Percentiles rank a stretch among this genome's conserved stretches.
These are phyloP conservation scores for Globisporangium cylindrosporum DNA, from an alignment of 352 stramenopile species.

Conservation along the genomic window DNA sequence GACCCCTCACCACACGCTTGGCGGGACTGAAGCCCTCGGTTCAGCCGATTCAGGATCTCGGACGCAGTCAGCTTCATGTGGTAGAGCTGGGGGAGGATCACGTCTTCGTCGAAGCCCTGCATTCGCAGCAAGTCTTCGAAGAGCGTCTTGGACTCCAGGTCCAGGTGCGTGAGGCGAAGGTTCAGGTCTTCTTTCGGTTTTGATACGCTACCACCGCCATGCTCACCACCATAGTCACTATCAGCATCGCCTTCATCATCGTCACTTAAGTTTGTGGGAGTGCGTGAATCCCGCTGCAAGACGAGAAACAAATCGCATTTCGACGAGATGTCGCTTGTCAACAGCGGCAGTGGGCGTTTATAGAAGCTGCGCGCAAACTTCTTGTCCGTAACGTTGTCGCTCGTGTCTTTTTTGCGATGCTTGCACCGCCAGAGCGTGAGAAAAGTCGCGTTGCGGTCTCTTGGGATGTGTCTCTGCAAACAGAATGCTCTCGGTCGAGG, in stretches of 20 bases:
- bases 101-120: slow-evolving; percentile 36
- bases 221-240: not conserved
- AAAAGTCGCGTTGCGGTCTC: slow-evolving; percentile 31
- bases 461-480: slow-evolving; percentile 35
- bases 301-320: slow-evolving; percentile 26
- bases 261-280: not conserved
- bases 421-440: slow-evolving; percentile 38
- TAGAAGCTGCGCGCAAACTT: slow-evolving; percentile 15
- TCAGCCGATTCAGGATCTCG: slow-evolving; percentile 55
- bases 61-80: slow-evolving; percentile 56
- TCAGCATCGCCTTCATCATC: slow-evolving; percentile 10
- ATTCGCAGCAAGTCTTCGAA: slow-evolving; percentile 22
- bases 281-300: not conserved
- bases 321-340: slow-evolving; percentile 16
- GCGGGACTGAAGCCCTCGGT: slow-evolving; percentile 27
- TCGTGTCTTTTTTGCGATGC: slow-evolving; percentile 1
- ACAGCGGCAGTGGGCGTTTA: slow-evolving; percentile 13
- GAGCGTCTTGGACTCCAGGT: slow-evolving; percentile 16
- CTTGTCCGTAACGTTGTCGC: slow-evolving; percentile 9
- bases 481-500: slow-evolving; percentile 27
- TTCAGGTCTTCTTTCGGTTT: not conserved
- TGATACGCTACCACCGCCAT: not conserved
- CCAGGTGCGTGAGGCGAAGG: slow-evolving; percentile 6
- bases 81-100: slow-evolving; percentile 42
- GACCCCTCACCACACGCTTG: slow-evolving; percentile 30